phyloP scores from a whole-genome alignment of 1,284 basidiomycete species.

The Austropuccinia psidii region DNA sequence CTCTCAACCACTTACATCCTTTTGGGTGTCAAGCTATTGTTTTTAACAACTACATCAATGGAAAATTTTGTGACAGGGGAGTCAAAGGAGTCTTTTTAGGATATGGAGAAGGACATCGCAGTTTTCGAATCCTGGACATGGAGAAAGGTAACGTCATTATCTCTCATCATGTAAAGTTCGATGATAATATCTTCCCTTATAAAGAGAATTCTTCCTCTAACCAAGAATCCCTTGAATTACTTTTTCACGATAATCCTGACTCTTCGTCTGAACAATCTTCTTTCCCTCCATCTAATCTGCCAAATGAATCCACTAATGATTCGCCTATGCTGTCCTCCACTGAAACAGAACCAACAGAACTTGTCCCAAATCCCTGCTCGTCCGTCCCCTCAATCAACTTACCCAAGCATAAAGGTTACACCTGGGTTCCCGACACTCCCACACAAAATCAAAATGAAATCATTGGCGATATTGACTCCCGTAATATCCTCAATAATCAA shows the following conservation, averaged over 20 bases:
- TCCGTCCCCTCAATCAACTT: too few species aligned
- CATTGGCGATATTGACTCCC: not conserved
- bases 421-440: not conserved
- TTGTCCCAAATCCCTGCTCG: too few species aligned
- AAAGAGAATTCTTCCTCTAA: too few species aligned
- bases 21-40: slow-evolving; percentile 4
- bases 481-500: not conserved
- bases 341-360: too few species aligned
- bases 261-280: too few species aligned
- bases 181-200: not conserved
- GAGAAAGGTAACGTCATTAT: not conserved
- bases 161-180: not conserved
- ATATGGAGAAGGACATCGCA: not conserved
- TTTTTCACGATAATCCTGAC: too few species aligned
- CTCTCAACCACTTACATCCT: not conserved
- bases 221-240: too few species aligned
- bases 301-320: too few species aligned
- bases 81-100: not conserved
- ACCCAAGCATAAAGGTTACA: too few species aligned
- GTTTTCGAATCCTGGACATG: not conserved
- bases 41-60: not conserved
- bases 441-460: not conserved
- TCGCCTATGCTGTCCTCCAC: too few species aligned
- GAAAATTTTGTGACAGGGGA: not conserved
- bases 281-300: too few species aligned